Percentiles rank a stretch among this genome's conserved stretches.
These are phyloP conservation scores for Cladosporium sp. DNA, from an alignment of 2,329 filamentous ascomycete genomes.

Conservation along the genomic window DNA sequence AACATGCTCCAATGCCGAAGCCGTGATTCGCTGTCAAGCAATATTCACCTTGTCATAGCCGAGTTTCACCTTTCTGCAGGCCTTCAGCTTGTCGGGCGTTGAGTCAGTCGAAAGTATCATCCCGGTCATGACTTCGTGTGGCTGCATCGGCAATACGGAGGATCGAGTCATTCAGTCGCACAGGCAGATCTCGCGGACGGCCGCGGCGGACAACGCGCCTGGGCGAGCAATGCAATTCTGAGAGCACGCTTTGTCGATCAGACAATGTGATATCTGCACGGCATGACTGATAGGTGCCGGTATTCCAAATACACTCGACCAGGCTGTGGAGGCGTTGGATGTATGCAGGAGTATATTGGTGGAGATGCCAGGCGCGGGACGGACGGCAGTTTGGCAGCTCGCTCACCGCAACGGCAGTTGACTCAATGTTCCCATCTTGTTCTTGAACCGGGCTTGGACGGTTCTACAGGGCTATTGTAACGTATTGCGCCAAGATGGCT, in stretches of 20 bases:
- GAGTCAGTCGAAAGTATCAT: neutral
- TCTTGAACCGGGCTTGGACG: too few species aligned
- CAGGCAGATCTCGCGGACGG: neutral
- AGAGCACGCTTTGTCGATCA: neutral
- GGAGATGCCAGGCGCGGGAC: neutral
- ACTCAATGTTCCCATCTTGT: too few species aligned
- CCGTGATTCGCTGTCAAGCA: conserved; percentile 3
- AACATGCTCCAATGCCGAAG: conserved; percentile 5
- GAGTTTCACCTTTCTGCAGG: neutral
- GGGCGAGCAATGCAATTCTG: neutral
- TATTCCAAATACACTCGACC: neutral
- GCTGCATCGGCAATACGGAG: neutral
- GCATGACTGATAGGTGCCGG: neutral
- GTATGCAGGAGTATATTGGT: neutral
- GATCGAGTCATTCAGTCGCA: neutral
- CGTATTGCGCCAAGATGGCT: too few species aligned
- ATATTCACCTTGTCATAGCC: neutral
- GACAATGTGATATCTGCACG: neutral
- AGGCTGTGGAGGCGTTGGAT: neutral
- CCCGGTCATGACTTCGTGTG: neutral
- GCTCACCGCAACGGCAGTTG: too few species aligned
- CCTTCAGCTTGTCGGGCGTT: neutral
- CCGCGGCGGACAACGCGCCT: neutral
- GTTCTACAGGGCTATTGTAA: too few species aligned
- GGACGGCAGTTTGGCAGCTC: neutral